These are phyloP conservation scores for Scalesia atractyloides DNA, from an alignment of 129 eudicot species.

Conservation along the genomic window DNA sequence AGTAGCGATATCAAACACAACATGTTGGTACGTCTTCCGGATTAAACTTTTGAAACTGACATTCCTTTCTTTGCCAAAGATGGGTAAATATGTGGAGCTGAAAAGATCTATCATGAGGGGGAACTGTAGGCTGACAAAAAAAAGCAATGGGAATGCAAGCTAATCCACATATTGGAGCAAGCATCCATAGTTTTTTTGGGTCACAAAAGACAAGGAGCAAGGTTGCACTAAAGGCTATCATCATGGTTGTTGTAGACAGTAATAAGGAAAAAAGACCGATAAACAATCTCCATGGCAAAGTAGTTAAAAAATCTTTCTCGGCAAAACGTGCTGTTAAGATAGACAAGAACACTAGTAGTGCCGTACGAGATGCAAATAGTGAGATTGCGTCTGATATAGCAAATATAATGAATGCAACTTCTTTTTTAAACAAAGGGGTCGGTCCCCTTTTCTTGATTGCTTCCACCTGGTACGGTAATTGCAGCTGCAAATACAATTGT, in stretches of 20 bases:
- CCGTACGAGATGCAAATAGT: not conserved
- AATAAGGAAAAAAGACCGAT: not conserved
- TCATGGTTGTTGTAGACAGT: not conserved
- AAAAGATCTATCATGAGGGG: constrained; percentile 1
- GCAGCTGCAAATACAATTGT: constrained; percentile 1
- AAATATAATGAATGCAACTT: not conserved
- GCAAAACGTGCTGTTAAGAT: constrained; percentile 2
- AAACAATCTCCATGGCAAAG: not conserved
- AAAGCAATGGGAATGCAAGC: not conserved
- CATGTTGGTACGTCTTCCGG: no score
- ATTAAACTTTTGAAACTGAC: no score
- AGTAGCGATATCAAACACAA: no score
- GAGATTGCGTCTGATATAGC: constrained; percentile 4
- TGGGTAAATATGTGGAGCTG: not conserved
- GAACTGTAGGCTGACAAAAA: not conserved
- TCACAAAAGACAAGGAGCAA: not conserved
- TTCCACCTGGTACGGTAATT: not conserved
- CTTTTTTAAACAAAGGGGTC: not conserved
- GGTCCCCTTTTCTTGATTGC: not conserved
- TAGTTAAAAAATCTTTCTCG: not conserved
- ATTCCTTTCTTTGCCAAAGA: not conserved
- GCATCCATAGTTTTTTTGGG: not conserved
- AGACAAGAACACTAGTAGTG: not conserved
- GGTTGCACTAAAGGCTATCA: not conserved
- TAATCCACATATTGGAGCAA: not conserved